Percentiles rank a stretch among this genome's conserved stretches.
These are phyloP conservation scores for Stemphylium beticola DNA, from an alignment of 2,329 filamentous ascomycete genomes.

Conservation along the genomic window DNA sequence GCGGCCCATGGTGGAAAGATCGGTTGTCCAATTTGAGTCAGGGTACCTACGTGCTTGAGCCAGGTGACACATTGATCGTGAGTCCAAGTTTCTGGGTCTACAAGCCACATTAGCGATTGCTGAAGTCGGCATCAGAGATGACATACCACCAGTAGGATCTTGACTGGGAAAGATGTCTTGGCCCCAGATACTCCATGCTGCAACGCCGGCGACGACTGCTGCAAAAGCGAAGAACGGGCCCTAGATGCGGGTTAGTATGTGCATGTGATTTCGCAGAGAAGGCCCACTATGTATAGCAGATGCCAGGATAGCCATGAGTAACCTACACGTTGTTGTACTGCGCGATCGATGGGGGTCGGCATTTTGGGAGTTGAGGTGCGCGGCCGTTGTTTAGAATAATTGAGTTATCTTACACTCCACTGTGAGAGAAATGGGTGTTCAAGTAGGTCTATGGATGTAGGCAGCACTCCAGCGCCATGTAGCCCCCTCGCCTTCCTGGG, in stretches of 20 bases:
- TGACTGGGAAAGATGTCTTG: slow-evolving; percentile 79
- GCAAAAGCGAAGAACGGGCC: slow-evolving; percentile 64
- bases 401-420: background rate
- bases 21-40: background rate
- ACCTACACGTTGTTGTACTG: slow-evolving; percentile 53
- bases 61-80: slow-evolving; percentile 79
- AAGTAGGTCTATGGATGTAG: slow-evolving; percentile 7
- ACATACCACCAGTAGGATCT: slow-evolving; percentile 78
- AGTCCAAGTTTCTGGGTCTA: slow-evolving; percentile 76
- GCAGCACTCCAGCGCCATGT: slow-evolving; percentile 19
- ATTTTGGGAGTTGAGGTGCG: slow-evolving; percentile 38
- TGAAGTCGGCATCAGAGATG: background rate
- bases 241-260: slow-evolving; percentile 20
- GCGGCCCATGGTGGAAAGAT: background rate
- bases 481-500: slow-evolving; percentile 3
- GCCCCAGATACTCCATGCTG: slow-evolving; percentile 85
- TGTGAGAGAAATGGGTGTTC: background rate
- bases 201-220: slow-evolving; percentile 79
- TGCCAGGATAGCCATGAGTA: slow-evolving; percentile 23
- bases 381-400: background rate
- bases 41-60: slow-evolving; percentile 73
- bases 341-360: slow-evolving; percentile 58
- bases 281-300: slow-evolving; percentile 31
- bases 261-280: background rate
- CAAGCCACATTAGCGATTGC: background rate